These are phyloP conservation scores for Olyra latifolia DNA, from an alignment of 176 grass and related monocot species.

Conservation along the genomic window DNA sequence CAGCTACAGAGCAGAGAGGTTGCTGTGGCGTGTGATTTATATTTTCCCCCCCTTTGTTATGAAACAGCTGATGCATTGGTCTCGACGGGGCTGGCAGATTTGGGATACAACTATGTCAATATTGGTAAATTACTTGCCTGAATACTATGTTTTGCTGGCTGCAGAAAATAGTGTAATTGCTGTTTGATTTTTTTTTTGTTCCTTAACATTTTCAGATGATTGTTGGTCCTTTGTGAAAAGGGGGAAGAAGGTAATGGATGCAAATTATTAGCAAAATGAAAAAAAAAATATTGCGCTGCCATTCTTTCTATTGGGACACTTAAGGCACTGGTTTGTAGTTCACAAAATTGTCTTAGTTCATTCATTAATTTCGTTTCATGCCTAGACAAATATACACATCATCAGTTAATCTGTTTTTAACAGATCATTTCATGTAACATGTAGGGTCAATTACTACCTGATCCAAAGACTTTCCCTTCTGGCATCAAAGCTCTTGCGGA, in stretches of 20 bases:
- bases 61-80: conserved; percentile 85
- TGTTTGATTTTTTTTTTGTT: background rate
- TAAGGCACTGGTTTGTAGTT: background rate
- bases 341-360: background rate
- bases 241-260: conserved; percentile 49
- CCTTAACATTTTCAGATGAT: conserved; percentile 62
- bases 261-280: background rate
- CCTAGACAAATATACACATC: background rate
- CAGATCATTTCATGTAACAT: conserved; percentile 15
- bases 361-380: background rate
- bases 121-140: conserved; percentile 56
- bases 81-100: conserved; percentile 68
- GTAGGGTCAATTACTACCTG: conserved; percentile 76
- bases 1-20: background rate
- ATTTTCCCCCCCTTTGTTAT: too few relatives aligned
- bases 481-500: conserved; percentile 89
- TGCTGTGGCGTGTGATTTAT: background rate
- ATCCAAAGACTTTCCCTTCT: conserved; percentile 87
- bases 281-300: too few relatives aligned
- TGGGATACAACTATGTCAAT: conserved; percentile 82
- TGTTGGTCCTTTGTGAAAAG: conserved; percentile 74
- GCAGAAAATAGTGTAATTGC: background rate
- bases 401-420: background rate
- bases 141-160: background rate
- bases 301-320: background rate